Base-by-base conservation (phyloP, 2,329 filamentous ascomycete species). In the Ophiocordyceps camponoti-rufipedis region DNA sequence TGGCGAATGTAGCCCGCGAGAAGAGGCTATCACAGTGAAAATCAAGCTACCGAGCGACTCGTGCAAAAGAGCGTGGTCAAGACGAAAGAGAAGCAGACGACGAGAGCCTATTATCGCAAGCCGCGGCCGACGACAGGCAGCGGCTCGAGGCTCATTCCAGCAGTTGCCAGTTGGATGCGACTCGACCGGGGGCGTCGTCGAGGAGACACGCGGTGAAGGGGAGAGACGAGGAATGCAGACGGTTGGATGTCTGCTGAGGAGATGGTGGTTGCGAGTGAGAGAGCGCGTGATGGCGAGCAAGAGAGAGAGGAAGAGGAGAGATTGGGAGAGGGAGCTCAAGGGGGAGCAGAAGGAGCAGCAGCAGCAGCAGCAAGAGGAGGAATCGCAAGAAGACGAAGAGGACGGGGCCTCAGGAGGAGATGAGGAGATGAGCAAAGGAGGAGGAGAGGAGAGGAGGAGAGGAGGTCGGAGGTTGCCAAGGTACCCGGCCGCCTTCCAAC, bases 1-100 rank as follows among this genome's bases (percentile, higher is more conserved):
- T 76, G 42, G 29, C 28, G 35, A 28, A 18, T 28, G 9, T 16
- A 18, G 39, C 39, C 39, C 12, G 14, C 5, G n/a, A n/a, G 33
- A 5, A n/a, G 33, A n/a, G 32, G 32, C 32, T 35, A 5, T 38
- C 4, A 16, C 7, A n/a, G 14, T 8, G 33, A 38, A 38, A 38
- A 8, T 38, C 33, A 38, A 38, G 14, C 23, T 3, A 23, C 23
- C 23, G 33, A 38, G 4, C 14, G 33, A 16, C 33, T 38, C 33
- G 13, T n/a, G 9, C 13, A 38, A 38, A 38, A 38, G 33, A 38
- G 33, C 16, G 33, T 38, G 14, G 14, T 5, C 2, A 7, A n/a
- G 33, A 38, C 33, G 11, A 38, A n/a, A 3, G n/a, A 16, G 33
- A 38, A 38, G n/a, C 3, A 38, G 11, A 16, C 13, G 16, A 38